phyloP scores from a whole-genome alignment of 768 basidiomycete species.

The Boletales sp. region DNA sequence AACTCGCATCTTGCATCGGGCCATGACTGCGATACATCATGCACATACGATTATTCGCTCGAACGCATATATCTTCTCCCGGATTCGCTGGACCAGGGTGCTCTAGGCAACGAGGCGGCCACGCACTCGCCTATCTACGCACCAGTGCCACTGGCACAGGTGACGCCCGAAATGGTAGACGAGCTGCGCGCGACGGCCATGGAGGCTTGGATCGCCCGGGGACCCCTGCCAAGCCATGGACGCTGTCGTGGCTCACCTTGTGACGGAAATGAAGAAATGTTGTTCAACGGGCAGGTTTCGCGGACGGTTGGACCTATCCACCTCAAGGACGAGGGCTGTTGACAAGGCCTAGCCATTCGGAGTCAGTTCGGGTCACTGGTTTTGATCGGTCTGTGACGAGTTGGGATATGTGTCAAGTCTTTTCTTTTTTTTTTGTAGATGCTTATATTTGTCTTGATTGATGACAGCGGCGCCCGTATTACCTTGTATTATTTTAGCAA shows the following conservation, averaged over 20 bases:
- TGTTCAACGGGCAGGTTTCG: too few relatives aligned
- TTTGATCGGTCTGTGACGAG: background rate
- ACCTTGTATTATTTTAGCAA: too few relatives aligned
- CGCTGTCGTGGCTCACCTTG: too few relatives aligned
- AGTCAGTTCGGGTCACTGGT: background rate
- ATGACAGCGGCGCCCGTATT: too few relatives aligned
- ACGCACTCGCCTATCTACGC: conserved; percentile 49
- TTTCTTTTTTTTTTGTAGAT: background rate
- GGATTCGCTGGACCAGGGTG: conserved; percentile 13
- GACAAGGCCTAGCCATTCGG: background rate
- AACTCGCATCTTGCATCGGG: conserved; percentile 54
- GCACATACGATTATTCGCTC: conserved; percentile 29
- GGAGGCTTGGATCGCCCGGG: conserved; percentile 60
- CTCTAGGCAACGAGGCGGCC: background rate
- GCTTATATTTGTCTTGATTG: background rate
- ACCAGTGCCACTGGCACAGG: conserved; percentile 56
- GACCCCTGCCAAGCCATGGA: conserved; percentile 2
- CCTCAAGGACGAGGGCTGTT: conserved; percentile 11
- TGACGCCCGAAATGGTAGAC: conserved; percentile 51
- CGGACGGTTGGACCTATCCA: conserved; percentile 19
- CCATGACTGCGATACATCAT: conserved; percentile 13
- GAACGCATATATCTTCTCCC: conserved; percentile 67
- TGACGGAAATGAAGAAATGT: too few relatives aligned
- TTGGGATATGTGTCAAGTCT: background rate
- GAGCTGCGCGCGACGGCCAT: conserved; percentile 51